Conservation (phyloP, 2,329 filamentous ascomycete genomes). For the Ceratocystis huliohia region DNA sequence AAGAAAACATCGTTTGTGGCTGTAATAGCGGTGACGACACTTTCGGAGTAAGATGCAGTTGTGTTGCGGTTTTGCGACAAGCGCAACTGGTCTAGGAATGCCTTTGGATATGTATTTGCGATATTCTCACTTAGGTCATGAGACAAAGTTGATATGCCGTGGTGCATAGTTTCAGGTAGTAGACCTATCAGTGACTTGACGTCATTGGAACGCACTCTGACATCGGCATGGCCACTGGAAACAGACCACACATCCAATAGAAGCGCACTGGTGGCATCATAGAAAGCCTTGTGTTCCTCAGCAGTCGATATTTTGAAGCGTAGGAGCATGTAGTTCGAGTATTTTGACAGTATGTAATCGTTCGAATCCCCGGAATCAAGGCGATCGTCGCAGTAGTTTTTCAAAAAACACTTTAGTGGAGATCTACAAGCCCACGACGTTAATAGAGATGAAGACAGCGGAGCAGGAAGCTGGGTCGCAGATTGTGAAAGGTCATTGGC, state of each 20-base stretch:
- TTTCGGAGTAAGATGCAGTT: neutral
- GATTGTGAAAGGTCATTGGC: neutral
- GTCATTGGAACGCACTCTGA: constrained; percentile 63
- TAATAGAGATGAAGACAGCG: neutral
- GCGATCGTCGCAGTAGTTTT: neutral
- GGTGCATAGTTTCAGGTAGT: constrained; percentile 60
- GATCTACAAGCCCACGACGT: constrained; percentile 7
- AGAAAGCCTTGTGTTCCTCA: constrained; percentile 54
- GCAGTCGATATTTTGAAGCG: constrained; percentile 66
- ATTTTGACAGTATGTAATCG: constrained; percentile 30
- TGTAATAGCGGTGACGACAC: neutral
- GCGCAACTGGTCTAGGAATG: neutral
- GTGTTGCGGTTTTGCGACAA: neutral
- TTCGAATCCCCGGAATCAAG: neutral
- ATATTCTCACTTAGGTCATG: constrained; percentile 67
- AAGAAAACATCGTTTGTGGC: constrained; percentile 69
- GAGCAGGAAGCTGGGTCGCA: neutral
- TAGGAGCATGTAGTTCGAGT: constrained; percentile 73
- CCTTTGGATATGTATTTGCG: constrained; percentile 56
- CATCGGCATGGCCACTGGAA: constrained; percentile 68
- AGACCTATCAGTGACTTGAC: constrained; percentile 67
- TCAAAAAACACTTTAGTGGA: neutral
- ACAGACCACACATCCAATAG: constrained; percentile 88
- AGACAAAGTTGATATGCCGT: constrained; percentile 62
- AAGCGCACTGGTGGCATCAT: constrained; percentile 59